phyloP scores from a whole-genome alignment of 306 rosid species.

The Trifolium subterraneum region DNA sequence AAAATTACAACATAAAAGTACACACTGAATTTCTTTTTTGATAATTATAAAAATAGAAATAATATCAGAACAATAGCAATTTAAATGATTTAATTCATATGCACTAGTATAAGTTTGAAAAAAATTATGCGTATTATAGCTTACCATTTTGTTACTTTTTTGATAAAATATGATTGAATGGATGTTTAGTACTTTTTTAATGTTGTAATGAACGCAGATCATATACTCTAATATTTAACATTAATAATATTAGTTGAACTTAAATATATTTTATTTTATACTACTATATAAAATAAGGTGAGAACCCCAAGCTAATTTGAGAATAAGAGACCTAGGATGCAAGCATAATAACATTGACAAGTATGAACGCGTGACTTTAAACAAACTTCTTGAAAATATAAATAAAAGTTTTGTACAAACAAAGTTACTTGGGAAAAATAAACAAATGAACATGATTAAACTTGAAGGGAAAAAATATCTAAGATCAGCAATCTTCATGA shows the following conservation, averaged over 20 bases:
- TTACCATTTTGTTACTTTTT: not conserved
- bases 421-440: slow-evolving; percentile 31
- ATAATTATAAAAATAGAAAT: too few relatives aligned
- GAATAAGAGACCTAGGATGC: slow-evolving; percentile 14
- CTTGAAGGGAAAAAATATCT: slow-evolving; percentile 13
- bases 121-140: not conserved
- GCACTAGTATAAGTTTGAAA: too few relatives aligned
- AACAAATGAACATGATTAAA: slow-evolving; percentile 35
- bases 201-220: not conserved
- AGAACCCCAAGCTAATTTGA: not conserved
- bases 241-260: too few relatives aligned
- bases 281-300: not conserved
- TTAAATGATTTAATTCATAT: too few relatives aligned
- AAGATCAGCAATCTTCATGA: slow-evolving; percentile 17
- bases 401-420: slow-evolving; percentile 34
- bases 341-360: slow-evolving; percentile 34
- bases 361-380: slow-evolving; percentile 27
- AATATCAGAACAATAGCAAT: too few relatives aligned
- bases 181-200: not conserved
- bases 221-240: not conserved
- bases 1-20: too few relatives aligned
- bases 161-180: not conserved
- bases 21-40: too few relatives aligned
- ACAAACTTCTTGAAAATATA: slow-evolving; percentile 24
- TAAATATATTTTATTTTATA: too few relatives aligned